Percentiles rank a stretch among this genome's conserved stretches.
phyloP scores from a whole-genome alignment of 352 stramenopile genomes.

The Elongisporangium senticosum region DNA sequence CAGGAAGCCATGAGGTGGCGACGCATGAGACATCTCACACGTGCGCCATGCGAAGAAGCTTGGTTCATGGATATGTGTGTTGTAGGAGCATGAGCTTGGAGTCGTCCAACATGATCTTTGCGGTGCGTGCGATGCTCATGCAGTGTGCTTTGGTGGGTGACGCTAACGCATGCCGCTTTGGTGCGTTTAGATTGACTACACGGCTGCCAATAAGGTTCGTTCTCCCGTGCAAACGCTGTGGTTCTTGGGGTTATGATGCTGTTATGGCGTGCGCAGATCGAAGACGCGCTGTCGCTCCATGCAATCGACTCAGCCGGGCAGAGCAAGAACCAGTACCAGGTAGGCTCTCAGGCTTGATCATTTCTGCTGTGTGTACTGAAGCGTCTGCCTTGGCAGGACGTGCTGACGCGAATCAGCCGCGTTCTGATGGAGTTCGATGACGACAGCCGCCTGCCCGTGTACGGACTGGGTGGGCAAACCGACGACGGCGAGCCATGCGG shows the following conservation, averaged over 20 bases:
- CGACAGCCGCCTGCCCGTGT: conserved; percentile 69
- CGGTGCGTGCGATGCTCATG: conserved; percentile 13
- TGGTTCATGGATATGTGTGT: background rate
- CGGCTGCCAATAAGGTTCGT: conserved; percentile 51
- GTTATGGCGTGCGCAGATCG: background rate
- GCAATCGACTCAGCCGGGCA: background rate
- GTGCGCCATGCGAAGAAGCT: background rate
- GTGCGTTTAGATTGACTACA: conserved; percentile 53
- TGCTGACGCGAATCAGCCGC: conserved; percentile 68
- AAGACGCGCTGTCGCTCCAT: background rate
- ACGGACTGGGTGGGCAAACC: conserved; percentile 58
- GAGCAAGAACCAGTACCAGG: conserved; percentile 52
- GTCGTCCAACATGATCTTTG: conserved; percentile 67
- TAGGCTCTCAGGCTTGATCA: conserved; percentile 9
- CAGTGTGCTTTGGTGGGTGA: background rate
- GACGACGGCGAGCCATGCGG: conserved; percentile 14
- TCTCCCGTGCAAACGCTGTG: background rate
- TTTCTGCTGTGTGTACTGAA: background rate
- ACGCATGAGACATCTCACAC: background rate
- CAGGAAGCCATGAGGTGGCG: conserved; percentile 19
- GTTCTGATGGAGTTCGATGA: conserved; percentile 76
- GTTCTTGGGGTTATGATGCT: background rate
- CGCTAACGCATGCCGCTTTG: background rate
- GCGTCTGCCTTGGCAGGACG: conserved; percentile 23
- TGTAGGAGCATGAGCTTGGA: conserved; percentile 38